Evolutionary conservation across 331 rosid species (phyloP), one percentile per base, ranked within the genome.

Genomic region (Pyracantha coccinea): DNA sequence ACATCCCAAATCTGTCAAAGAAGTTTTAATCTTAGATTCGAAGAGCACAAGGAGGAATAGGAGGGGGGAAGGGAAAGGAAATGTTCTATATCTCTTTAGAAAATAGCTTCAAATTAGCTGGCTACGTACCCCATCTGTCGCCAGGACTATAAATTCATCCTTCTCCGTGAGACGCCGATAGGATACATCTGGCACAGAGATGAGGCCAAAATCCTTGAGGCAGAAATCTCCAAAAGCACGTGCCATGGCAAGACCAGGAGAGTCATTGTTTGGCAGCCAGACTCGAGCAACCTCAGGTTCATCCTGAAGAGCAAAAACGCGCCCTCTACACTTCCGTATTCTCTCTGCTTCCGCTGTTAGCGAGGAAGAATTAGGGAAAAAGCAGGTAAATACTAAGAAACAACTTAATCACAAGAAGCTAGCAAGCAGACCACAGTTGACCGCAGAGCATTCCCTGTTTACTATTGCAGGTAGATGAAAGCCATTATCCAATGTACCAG

Each of bases 231-330:
- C 99, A 72, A 95, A 92, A 58, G 99, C 99, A 52, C 99, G 85
- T 23, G 99, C 99, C 99, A 95, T 95, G 85, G 99, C 99, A 71
- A 95, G 97, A 79, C 99, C 99, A 21, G 99, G 99, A 54, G 99
- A 92, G 47, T 95, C 95, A 62, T 79, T 87, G 83, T 95, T 88
- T 66, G 99, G 99, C 68, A 95, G 84, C 99, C 99, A 95, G 78
- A 95, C 98, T 35, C 99, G 86, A 72, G 91, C 77, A 75, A 95
- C 99, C 84, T 92, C 99, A 17, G 99, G 99, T 81, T 95, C 99
- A 69, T 95, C 99, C 21, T 83, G 96, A 73, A 95, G 99, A 69
- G 99, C 89, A 83, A 95, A 95, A 32, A 95, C 98, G 12, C 99
- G 98, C 59, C 99, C 99, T 83, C 59, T 89, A 75, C 92, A 95